These are phyloP conservation scores for Pterocarpus santalinus DNA, from an alignment of 306 rosid species.

Conservation along the genomic window DNA sequence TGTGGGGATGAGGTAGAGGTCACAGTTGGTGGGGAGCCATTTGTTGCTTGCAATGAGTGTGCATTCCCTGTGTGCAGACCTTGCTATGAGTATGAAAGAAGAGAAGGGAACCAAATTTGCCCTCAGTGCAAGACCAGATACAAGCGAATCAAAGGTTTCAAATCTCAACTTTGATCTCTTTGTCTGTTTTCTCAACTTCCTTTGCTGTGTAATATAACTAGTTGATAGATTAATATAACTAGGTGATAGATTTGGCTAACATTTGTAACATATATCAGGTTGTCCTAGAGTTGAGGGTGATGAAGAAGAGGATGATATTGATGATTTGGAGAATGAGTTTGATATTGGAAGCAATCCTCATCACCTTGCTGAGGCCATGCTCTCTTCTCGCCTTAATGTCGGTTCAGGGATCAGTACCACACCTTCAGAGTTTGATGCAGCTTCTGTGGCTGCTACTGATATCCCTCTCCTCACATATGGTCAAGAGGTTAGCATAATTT, in stretches of 20 bases:
- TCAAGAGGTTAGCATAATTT: conserved; percentile 65
- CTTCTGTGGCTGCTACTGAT: conserved; percentile 62
- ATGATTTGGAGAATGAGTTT: conserved; percentile 89
- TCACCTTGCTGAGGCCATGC: conserved; percentile 65
- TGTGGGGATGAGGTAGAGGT: conserved; percentile 91
- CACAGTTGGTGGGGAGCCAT: conserved; percentile 79
- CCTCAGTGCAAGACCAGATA: conserved; percentile 95
- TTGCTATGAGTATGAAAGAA: conserved; percentile 93
- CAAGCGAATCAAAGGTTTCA: conserved; percentile 83
- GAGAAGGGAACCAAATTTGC: conserved; percentile 91
- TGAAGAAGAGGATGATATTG: conserved; percentile 87
- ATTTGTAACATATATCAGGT: conserved; percentile 54
- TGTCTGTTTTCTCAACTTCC: background rate
- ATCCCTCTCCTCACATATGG: conserved; percentile 81
- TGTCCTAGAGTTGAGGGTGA: conserved; percentile 90
- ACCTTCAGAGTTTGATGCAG: conserved; percentile 66
- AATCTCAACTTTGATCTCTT: background rate
- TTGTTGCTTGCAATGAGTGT: conserved; percentile 94
- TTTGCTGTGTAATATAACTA: background rate
- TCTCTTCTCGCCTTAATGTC: conserved; percentile 66
- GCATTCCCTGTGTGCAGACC: conserved; percentile 91
- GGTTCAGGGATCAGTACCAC: conserved; percentile 57
- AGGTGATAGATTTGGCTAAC: conserved; percentile 4
- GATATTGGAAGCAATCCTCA: conserved; percentile 72
- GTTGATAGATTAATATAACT: conserved; percentile 3